A percentile compares a stretch with the other conserved stretches of the same genome.
These are phyloP conservation scores for Cladosporium sp. DNA, from an alignment of 2,329 filamentous ascomycete species.

Conservation along the genomic window DNA sequence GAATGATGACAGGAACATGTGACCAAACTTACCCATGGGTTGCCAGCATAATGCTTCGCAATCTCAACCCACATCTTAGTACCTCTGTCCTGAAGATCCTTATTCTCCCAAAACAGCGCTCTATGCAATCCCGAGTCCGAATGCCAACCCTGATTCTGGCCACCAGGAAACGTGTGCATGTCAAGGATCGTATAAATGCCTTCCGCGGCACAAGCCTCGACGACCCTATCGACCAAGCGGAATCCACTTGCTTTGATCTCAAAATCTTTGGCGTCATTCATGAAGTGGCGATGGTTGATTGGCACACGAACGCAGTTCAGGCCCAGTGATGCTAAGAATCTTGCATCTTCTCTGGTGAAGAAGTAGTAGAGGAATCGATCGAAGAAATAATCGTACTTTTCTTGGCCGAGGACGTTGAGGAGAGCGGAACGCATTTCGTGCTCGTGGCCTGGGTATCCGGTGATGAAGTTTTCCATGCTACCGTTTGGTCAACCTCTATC, in stretches of 20 bases:
- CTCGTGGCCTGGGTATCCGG: constrained; percentile 58
- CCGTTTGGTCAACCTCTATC: background rate
- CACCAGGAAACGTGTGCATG: constrained; percentile 47
- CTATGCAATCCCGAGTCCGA: constrained; percentile 44
- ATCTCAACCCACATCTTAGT: constrained; percentile 49
- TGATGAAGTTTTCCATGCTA: constrained; percentile 57
- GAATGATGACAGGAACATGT: background rate
- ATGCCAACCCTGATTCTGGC: constrained; percentile 51
- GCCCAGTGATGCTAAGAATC: constrained; percentile 53
- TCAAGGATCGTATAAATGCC: constrained; percentile 51
- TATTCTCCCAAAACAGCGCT: constrained; percentile 50
- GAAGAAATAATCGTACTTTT: constrained; percentile 59
- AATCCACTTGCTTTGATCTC: constrained; percentile 46
- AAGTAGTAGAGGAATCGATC: constrained; percentile 55
- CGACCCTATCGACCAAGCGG: constrained; percentile 46
- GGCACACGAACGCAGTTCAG: constrained; percentile 58
- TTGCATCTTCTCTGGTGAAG: constrained; percentile 56
- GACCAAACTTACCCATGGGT: constrained; percentile 36
- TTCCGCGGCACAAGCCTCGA: constrained; percentile 46
- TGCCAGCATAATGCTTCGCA: constrained; percentile 41
- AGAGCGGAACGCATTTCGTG: constrained; percentile 53
- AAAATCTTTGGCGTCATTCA: constrained; percentile 39
- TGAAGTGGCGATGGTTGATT: constrained; percentile 58
- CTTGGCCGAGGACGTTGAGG: constrained; percentile 49
- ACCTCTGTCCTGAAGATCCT: constrained; percentile 48